These are phyloP conservation scores for Diaporthe amygdali DNA, from an alignment of 2,329 filamentous ascomycete genomes.

Conservation along the genomic window DNA sequence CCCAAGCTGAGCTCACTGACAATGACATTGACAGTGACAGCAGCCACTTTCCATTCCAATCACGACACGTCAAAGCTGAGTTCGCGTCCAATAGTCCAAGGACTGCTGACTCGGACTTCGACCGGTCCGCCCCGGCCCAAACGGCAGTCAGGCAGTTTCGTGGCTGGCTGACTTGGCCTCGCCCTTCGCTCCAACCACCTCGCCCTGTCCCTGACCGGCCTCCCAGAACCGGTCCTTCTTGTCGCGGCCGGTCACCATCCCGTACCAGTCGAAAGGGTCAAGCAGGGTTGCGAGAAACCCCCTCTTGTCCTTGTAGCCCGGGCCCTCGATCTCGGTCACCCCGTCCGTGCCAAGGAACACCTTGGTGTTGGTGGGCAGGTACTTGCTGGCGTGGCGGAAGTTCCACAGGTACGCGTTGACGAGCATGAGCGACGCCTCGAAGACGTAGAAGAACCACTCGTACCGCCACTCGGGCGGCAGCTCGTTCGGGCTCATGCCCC, in stretches of 20 bases:
- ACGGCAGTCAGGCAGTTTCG: not conserved
- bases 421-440: constrained; percentile 48
- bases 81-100: not conserved
- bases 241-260: constrained; percentile 28
- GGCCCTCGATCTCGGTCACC: constrained; percentile 38
- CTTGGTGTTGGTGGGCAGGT: constrained; percentile 40
- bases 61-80: not conserved
- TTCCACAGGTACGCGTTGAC: constrained; percentile 45
- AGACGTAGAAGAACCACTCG: constrained; percentile 53
- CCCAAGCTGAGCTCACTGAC: not conserved
- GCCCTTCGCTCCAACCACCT: not conserved
- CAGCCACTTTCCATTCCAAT: not conserved
- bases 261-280: constrained; percentile 37
- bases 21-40: not conserved
- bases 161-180: not conserved
- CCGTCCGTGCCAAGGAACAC: constrained; percentile 46
- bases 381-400: constrained; percentile 42
- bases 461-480: constrained; percentile 44
- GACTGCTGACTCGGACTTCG: not conserved
- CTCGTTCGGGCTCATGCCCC: constrained; percentile 30
- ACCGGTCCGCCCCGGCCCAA: not conserved
- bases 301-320: constrained; percentile 37
- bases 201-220: not conserved
- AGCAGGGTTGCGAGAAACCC: constrained; percentile 28
- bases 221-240: constrained; percentile 34